Conservation (phyloP, 768 basidiomycete species). For the Clitopilus hobsonii region DNA sequence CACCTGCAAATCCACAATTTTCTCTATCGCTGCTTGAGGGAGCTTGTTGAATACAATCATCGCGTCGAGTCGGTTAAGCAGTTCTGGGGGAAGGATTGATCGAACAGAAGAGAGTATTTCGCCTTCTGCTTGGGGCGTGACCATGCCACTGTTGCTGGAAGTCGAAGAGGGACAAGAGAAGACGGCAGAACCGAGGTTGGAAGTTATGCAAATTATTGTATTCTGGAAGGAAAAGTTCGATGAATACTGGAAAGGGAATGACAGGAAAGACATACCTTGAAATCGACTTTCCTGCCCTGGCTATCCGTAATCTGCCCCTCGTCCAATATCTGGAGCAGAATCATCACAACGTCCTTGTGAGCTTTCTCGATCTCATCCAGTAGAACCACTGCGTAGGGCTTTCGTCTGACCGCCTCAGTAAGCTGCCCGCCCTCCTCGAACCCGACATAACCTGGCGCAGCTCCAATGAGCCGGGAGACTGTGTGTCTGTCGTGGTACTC, state of each 20-base stretch:
- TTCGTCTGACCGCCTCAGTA: conserved; percentile 88
- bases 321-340: conserved; percentile 86
- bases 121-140: conserved; percentile 48
- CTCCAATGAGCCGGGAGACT: conserved; percentile 85
- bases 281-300: conserved; percentile 88
- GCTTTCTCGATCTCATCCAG: conserved; percentile 93
- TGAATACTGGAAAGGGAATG: neutral
- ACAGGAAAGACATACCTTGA: conserved; percentile 50
- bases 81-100: conserved; percentile 85
- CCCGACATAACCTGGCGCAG: conserved; percentile 91
- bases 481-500: conserved; percentile 94
- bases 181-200: conserved; percentile 81
- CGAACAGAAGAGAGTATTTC: conserved; percentile 75
- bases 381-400: conserved; percentile 82
- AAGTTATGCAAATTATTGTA: conserved; percentile 88
- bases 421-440: conserved; percentile 89
- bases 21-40: conserved; percentile 61
- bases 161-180: conserved; percentile 60
- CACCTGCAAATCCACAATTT: conserved; percentile 75
- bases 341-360: conserved; percentile 91
- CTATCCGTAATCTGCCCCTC: conserved; percentile 89
- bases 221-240: conserved; percentile 58
- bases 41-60: conserved; percentile 92
- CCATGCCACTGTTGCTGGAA: conserved; percentile 57
- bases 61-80: conserved; percentile 84